A percentile compares a stretch with the other conserved stretches of the same genome.
Evolutionary conservation across 2,329 filamentous ascomycete genomes (phyloP).

Genomic region (Apiospora sp.): DNA sequence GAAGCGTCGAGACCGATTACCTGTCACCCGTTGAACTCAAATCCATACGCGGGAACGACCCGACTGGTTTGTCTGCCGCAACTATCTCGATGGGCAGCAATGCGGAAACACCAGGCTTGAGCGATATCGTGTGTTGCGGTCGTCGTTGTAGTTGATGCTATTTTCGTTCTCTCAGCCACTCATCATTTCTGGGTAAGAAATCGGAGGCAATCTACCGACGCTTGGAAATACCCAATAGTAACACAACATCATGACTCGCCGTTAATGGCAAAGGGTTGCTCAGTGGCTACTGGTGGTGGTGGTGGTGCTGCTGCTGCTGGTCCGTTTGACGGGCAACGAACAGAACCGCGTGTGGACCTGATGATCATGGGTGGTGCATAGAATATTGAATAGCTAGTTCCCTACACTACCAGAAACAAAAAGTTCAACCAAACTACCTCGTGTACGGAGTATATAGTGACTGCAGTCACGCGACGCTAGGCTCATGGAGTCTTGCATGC

Average conservation of each 20-base stretch:
- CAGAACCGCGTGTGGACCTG: neutral
- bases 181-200: neutral
- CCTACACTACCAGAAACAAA: neutral
- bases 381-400: neutral
- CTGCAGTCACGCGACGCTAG: neutral
- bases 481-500: neutral
- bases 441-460: neutral
- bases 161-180: neutral
- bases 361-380: neutral
- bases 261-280: neutral
- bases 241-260: neutral
- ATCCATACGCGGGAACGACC: neutral
- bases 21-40: neutral
- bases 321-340: neutral
- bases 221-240: neutral
- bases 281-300: too few species aligned
- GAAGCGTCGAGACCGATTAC: slow-evolving; percentile 7
- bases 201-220: neutral
- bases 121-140: neutral
- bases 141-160: neutral
- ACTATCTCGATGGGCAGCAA: slow-evolving; percentile 12
- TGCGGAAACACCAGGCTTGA: neutral
- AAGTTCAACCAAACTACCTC: neutral
- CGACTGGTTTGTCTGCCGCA: neutral
- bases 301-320: too few species aligned